Conservation (phyloP, 306 rosid genomes). For the Glycine tomentella region DNA sequence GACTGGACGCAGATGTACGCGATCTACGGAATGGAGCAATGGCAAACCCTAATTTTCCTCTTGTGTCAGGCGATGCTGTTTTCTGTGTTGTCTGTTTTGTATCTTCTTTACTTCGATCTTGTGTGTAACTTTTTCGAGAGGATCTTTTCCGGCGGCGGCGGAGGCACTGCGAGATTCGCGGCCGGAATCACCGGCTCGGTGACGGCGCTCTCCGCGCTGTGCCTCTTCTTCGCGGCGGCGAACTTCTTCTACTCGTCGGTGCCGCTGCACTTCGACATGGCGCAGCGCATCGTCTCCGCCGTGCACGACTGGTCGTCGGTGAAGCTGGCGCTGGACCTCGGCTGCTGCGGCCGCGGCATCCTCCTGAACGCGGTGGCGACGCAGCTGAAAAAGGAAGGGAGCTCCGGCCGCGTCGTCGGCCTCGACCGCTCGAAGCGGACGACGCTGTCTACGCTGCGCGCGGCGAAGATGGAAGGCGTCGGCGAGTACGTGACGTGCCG, state of each 20-base stretch:
- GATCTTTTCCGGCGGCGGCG: conserved; percentile 57
- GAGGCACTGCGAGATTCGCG: conserved; percentile 76
- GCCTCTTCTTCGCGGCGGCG: conserved; percentile 88
- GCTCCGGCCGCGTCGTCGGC: conserved; percentile 95
- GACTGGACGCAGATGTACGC: conserved; percentile 97
- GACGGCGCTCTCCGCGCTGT: conserved; percentile 78
- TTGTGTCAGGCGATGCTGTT: conserved; percentile 78
- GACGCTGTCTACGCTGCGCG: conserved; percentile 67
- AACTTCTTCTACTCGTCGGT: conserved; percentile 94
- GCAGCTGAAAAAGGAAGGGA: conserved; percentile 87
- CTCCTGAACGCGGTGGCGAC: conserved; percentile 95
- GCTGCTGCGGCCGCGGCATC: conserved; percentile 98
- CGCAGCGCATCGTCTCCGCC: conserved; percentile 81
- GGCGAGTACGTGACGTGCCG: conserved; percentile 96
- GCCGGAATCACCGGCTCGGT: conserved; percentile 91
- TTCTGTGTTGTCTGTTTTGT: conserved; percentile 69
- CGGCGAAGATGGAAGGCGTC: conserved; percentile 86
- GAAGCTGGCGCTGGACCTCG: conserved; percentile 90
- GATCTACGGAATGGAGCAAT: conserved; percentile 92
- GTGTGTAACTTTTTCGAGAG: conserved; percentile 66
- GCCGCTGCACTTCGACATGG: conserved; percentile 91
- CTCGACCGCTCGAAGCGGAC: conserved; percentile 69
- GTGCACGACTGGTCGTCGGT: conserved; percentile 96
- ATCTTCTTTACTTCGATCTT: conserved; percentile 68
- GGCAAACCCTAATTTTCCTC: conserved; percentile 87